Percentiles rank a stretch among this genome's conserved stretches.
phyloP scores from a whole-genome alignment of 1,139 yeast genomes.

The Suhomyces bokatorum region DNA sequence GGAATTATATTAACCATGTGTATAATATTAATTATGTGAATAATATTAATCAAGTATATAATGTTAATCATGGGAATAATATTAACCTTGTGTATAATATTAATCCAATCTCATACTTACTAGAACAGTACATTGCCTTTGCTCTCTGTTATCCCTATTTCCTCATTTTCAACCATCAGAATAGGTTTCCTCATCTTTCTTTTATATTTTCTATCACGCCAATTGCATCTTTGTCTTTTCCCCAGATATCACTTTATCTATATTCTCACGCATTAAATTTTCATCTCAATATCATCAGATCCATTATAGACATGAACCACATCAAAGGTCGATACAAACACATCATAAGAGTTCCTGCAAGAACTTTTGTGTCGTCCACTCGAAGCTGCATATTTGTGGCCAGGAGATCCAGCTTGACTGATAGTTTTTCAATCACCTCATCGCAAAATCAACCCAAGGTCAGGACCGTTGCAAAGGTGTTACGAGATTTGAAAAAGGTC shows the following conservation, averaged over 20 bases:
- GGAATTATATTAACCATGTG: no score
- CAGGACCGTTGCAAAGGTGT: constrained; percentile 10
- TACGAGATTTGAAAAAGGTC: constrained; percentile 15
- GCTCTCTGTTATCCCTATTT: no score
- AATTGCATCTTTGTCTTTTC: background rate
- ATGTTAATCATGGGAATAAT: no score
- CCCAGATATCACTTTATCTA: background rate
- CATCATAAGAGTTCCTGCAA: background rate
- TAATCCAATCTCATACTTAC: no score
- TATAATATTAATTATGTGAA: no score
- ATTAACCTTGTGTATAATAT: no score
- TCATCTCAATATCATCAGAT: background rate
- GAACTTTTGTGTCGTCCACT: background rate
- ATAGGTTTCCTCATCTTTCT: no score
- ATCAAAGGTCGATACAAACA: background rate
- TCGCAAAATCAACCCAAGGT: constrained; percentile 2
- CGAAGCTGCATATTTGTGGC: constrained; percentile 4
- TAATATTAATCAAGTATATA: no score
- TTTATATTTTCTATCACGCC: no score
- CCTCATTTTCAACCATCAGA: no score
- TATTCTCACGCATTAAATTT: no score
- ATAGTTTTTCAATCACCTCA: constrained; percentile 4
- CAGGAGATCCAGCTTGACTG: constrained; percentile 4
- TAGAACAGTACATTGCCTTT: no score
- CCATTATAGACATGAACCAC: background rate